Evolutionary conservation across 345 rosid genomes (phyloP).

Genomic region (Bruguiera sexangula): DNA sequence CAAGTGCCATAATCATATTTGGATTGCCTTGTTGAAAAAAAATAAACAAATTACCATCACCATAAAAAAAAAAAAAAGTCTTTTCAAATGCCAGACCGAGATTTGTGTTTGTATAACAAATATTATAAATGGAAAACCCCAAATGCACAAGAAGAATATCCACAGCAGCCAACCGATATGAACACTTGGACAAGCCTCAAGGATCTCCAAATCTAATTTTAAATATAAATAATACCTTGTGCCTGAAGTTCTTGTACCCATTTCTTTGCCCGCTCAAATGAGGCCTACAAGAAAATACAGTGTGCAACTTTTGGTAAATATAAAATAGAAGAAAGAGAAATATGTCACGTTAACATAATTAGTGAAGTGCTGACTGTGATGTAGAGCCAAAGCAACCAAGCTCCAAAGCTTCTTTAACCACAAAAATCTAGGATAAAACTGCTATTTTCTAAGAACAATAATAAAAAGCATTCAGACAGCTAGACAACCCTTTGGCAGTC

Average conservation of each 20-base stretch:
- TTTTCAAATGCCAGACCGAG: neutral
- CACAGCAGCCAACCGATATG: neutral
- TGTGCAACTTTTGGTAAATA: neutral
- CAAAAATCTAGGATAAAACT: too few relatives aligned
- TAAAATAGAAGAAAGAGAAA: neutral
- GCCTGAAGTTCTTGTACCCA: constrained; percentile 98
- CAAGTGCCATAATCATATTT: constrained; percentile 90
- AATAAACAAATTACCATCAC: too few relatives aligned
- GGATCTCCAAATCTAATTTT: neutral
- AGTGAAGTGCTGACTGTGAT: neutral
- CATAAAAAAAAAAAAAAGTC: neutral
- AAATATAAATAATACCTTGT: constrained; percentile 57
- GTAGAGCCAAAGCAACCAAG: too few relatives aligned
- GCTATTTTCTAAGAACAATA: too few relatives aligned
- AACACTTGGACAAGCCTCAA: neutral
- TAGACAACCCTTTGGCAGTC: too few relatives aligned
- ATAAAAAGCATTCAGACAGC: too few relatives aligned
- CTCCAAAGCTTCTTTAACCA: too few relatives aligned
- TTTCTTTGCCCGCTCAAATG: constrained; percentile 95
- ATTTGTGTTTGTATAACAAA: neutral
- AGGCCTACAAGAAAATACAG: constrained; percentile 44
- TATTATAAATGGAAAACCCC: neutral
- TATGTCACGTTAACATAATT: neutral
- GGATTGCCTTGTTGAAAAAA: constrained; percentile 56
- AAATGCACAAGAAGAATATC: constrained; percentile 3